Base-by-base conservation (phyloP, 345 rosid species). In the Linum tenue region DNA sequence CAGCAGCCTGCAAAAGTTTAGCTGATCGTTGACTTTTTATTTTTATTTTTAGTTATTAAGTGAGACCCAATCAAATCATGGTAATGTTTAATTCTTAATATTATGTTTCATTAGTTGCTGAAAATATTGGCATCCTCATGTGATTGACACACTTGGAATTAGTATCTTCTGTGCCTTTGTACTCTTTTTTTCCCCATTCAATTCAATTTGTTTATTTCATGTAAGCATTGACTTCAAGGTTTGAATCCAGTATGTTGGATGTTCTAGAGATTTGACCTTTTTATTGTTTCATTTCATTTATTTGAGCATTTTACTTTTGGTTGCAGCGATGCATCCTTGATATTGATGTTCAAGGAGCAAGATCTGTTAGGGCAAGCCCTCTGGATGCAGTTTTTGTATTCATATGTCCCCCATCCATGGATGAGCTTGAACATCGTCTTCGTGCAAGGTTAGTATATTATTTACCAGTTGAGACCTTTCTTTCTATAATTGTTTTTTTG, bases 261-360 rank as follows among this genome's bases (percentile, higher is more conserved):
- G 14, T 4, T 15, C 3, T 48, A 15, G 11, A 12, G 14, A 48
- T 9, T 48, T 9, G 53, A 15, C 31, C 31, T 22, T 22, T 22
- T 22, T 22, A 22, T 3, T 48, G 12, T 48, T 22, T 22, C 31
- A 22, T 22, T 22, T 22, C 12, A 5, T 44, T 44, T 5, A 7
- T 44, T 5, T 15, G 44, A 41, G 5, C 44, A 41, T 4, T 41
- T 41, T 4, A 4, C 15, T 69, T 65, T 69, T 50, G 61, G 7
- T 5, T 80, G 37, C 56, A 94, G 99, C 80, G 92, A 76, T 94
- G 99, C 79, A 94, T 94, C 70, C 96, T 94, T 70, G 99, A 94
- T 75, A 94, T 94, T 56, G 99, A 94, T 73, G 99, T 94, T 69
- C 99, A 94, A 85, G 99, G 97, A 56, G 96, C 97, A 12, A 81